Evolutionary conservation across 23 red algal species (phyloP).

Genomic region (Chondrus crispus): DNA sequence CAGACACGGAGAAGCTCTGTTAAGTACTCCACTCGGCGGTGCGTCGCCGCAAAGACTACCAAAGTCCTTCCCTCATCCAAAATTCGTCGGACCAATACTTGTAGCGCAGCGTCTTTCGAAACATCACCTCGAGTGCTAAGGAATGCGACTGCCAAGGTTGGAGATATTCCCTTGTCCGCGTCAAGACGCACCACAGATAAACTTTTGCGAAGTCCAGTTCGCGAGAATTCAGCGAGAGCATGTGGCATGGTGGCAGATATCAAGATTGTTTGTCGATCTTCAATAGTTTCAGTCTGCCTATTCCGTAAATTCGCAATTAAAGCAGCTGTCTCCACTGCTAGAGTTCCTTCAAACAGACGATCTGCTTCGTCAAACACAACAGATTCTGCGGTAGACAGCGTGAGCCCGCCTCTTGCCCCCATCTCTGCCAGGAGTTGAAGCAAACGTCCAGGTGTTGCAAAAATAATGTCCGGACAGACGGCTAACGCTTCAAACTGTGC

Average conservation of each 20-base stretch:
- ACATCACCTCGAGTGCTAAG: constrained; percentile 9
- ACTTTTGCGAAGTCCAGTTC: constrained; percentile 54
- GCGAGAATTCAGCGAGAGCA: constrained; percentile 88
- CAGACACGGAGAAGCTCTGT: constrained; percentile 9
- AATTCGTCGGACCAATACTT: constrained; percentile 4
- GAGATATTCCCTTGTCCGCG: constrained; percentile 75
- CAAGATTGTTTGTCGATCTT: constrained; percentile 81
- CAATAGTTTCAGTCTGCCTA: not conserved
- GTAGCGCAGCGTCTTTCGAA: constrained; percentile 31
- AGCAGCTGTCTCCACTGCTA: constrained; percentile 67
- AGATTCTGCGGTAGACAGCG: constrained; percentile 54
- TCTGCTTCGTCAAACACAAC: constrained; percentile 94
- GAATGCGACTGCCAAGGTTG: constrained; percentile 67
- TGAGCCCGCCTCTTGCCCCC: constrained; percentile 53
- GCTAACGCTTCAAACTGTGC: constrained; percentile 90
- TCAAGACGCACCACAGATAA: constrained; percentile 82
- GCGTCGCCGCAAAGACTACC: constrained; percentile 87
- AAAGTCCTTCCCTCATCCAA: not conserved
- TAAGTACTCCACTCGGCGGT: constrained; percentile 76
- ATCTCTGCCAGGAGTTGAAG: constrained; percentile 90
- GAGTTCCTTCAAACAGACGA: constrained; percentile 89
- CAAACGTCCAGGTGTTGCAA: constrained; percentile 92
- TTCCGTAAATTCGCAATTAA: constrained; percentile 59
- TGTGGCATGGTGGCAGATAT: constrained; percentile 95
- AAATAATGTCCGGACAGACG: constrained; percentile 71